Evolutionary conservation across 768 basidiomycete genomes (phyloP), one percentile per base, ranked within the genome.

Genomic region (Mycena floridula): DNA sequence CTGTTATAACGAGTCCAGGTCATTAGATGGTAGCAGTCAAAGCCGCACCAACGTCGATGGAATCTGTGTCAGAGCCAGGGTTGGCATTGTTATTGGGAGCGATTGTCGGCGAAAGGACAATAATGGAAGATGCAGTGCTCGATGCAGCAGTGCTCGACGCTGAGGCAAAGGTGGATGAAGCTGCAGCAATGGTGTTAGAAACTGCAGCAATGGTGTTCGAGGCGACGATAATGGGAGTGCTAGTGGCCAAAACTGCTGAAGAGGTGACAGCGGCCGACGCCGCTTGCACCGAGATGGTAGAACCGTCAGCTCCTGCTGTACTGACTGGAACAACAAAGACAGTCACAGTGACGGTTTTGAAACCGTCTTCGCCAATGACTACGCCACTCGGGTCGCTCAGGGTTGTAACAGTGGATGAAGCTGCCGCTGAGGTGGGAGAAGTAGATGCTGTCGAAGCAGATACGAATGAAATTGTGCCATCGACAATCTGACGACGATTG

Each of bases 231-330:
- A 13, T 35, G 32, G 32, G 32, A 7, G 32, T 35, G 3, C 15
- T 18, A 35, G 32, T 18, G 32, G 15, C 32, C 4, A 35, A 4
- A 15, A 35, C 7, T 15, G 32, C 32, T 4, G 45, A 41, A 7
- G 45, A 42, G 20, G 40, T 28, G 8, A 38, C 32, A 6, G 45
- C 27, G 22, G 45, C 25, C 2, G 45, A 25, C 11, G 20, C 44
- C 9, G 44, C 1, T 27, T 25, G 27, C 3, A 25, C 27, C n/a
- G 35, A 7, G 22, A 25, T 20, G 15, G 37, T 26, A 15, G 40
- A 26, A 5, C 24, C 46, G 22, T 30, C 37, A 38, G 43, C 43
- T 8, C 27, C 22, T 13, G 26, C 35, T n/a, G 47, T 21, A 9
- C 37, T 27, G 28, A 32, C 18, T 16, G 24, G 24, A 39, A 26